phyloP scores from a whole-genome alignment of 495 filamentous ascomycete species.

The Articulospora tetracladia region DNA sequence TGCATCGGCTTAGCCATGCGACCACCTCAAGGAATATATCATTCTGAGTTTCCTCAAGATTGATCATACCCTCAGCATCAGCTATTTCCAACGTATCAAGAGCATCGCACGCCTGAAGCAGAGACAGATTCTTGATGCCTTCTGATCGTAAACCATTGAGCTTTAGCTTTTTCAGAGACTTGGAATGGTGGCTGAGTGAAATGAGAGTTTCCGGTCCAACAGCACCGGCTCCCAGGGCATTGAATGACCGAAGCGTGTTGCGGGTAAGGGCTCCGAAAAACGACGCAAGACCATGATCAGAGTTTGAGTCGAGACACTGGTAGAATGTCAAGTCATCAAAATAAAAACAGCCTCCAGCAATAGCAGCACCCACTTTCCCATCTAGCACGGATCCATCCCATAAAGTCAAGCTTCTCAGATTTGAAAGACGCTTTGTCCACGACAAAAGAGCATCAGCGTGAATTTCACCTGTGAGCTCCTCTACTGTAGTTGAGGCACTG shows the following conservation, averaged over 20 bases:
- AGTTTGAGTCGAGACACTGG: slow-evolving; percentile 27
- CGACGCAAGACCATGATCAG: slow-evolving; percentile 49
- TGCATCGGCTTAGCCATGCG: slow-evolving; percentile 53
- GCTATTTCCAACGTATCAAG: slow-evolving; percentile 51
- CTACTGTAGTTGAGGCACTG: slow-evolving; percentile 37
- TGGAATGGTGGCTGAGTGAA: slow-evolving; percentile 53
- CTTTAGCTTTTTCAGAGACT: slow-evolving; percentile 52
- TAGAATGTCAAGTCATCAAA: slow-evolving; percentile 60
- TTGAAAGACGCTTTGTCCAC: slow-evolving; percentile 35
- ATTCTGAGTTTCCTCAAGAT: slow-evolving; percentile 41
- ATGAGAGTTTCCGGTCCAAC: slow-evolving; percentile 52
- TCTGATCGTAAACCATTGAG: slow-evolving; percentile 46
- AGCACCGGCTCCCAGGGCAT: slow-evolving; percentile 46
- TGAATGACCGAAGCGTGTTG: slow-evolving; percentile 57
- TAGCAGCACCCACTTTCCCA: slow-evolving; percentile 44
- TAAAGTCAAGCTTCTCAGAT: slow-evolving; percentile 44
- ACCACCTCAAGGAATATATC: slow-evolving; percentile 48
- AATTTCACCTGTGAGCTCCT: slow-evolving; percentile 36
- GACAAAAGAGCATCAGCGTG: slow-evolving; percentile 27
- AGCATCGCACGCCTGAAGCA: slow-evolving; percentile 46
- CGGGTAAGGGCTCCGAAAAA: slow-evolving; percentile 55
- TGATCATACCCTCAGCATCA: slow-evolving; percentile 30
- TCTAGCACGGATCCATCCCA: slow-evolving; percentile 55
- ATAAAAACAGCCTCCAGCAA: slow-evolving; percentile 53
- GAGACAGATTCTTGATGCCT: slow-evolving; percentile 42